Base-by-base conservation (phyloP, 1,284 basidiomycete species). In the Stereum hirsutum region DNA sequence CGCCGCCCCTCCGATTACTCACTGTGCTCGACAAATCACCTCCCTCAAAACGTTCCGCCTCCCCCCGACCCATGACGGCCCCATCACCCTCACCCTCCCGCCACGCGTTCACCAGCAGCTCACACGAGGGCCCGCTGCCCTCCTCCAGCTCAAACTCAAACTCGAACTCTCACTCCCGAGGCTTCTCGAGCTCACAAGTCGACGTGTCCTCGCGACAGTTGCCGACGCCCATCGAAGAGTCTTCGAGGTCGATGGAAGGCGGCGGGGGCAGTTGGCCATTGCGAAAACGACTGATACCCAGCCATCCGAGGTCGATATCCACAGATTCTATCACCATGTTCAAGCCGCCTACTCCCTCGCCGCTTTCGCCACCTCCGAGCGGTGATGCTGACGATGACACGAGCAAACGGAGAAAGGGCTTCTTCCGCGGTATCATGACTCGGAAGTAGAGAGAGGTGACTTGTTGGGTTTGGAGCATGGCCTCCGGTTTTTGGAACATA, bases 341-440 rank as follows among this genome's bases (percentile, higher is more conserved):
- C 12, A 41, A 21, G 15, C 25, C 8, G 31, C 28, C 7, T n/a
- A 6, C 17, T 23, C 27, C 28, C 6, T 23, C 40, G 15, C 6
- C 30, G 14, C 14, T 34, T 25, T 44, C 19, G 41, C 10, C 31
- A 25, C 39, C 19, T 44, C 39, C 26, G 37, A 52, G 15, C 32
- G 28, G 28, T 23, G 37, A 25, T 6, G 31, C 28, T 6, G 34
- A 15, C 15, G 58, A 58, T 23, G 42, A 34, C 7, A 35, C 15
- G 21, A 37, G 27, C 11, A 31, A 51, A 42, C 45, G 50, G 41
- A 56, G 50, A 39, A 61, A 53, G 44, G 54, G 60, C 12, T 46
- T 62, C 24, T 50, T 62, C 15, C 57, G 58, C 26, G 54, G 52
- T 25, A 57, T 63, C 21, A 52, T 55, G 45, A 49, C 47, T 26